Evolutionary conservation across 495 filamentous ascomycete species (phyloP), one percentile per base, ranked within the genome.

Genomic region (Aspergillus biplanus): DNA sequence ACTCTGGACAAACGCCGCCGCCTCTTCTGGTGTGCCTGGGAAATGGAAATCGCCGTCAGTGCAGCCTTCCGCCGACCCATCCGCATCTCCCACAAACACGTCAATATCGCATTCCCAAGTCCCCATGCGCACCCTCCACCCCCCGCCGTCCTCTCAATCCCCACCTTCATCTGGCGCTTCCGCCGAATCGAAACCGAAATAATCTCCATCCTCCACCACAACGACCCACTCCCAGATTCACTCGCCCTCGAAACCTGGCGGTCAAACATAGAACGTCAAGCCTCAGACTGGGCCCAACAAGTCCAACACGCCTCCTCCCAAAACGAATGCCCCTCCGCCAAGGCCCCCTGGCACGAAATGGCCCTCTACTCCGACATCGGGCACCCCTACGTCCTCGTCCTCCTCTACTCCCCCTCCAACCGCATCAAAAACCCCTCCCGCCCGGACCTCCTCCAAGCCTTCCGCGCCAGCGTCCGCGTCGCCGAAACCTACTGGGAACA

Each of bases 11-110:
- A 21, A 32, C 54, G 54, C 21, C 54, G 54, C 2, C 54, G 54
- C 5, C 21, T 56, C 7, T 56, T 56, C 35, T 56, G 54, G 54
- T 56, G 54, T n/a, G 54, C 54, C 34, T 56, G 54, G 54, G 54
- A 56, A 15, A 56, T 56, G 54, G 54, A 56, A 31, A 44, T 56
- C 54, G 54, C 34, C 6, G 54, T 56, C 34, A 56, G 54, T 11
- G 54, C 54, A 4, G 54, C 34, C 54, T 44, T 56, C 11, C 54
- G 54, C 44, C 54, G 54, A 7, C 54, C 54, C 12, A 56, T 56
- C 54, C 7, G 54, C 34, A 56, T n/a, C 9, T 15, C 33, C 5
- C 42, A 44, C 16, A 56, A 44, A 37, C 31, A 56, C 54, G 44
- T 56, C 33, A 42, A 13, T 11, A 13, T n/a, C 13, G 6, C 33